Base-by-base conservation (phyloP, 805 yeast genomes). In the Myxozyma vanderwaltii region DNA sequence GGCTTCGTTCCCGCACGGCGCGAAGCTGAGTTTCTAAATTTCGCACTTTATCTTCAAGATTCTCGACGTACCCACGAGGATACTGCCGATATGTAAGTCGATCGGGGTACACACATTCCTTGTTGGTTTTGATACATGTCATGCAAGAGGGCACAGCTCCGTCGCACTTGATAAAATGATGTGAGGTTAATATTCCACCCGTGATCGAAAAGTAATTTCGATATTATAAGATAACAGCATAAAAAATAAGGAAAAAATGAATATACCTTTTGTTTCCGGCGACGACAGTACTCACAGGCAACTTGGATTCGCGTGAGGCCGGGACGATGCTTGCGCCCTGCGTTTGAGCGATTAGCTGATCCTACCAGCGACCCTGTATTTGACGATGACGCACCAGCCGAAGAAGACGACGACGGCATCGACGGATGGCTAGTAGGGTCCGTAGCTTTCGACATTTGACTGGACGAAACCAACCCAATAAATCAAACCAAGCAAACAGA, bases 21-120 rank as follows among this genome's bases (percentile, higher is more conserved):
- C 83, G 82, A 69, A 88, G 88, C 68, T 89, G 95, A 1, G 87
- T 81, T 71, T 90, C 96, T 17, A 91, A 76, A 68, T 86, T 91
- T 53, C 96, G 76, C 10, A 91, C 85, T 51, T 96, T 76, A 68
- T 89, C 95, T 21, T 59, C 63, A 29, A 59, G 51, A 10, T 50
- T 41, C 27, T 55, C 63, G 39, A 59, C 57, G 29, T 59, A 56
- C 1, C 63, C 59, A 23, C 60, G 59, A 10, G 60, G 60, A 41
- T 50, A 54, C 27, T 57, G 54, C 7, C 53, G 47, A 12, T 54
- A 47, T 8, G 59, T 50, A 21, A 59, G 50, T 8, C 63, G 44
- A 35, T 59, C 63, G 17, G 56, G 51, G 23, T 55, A 50, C 17
- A 48, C 36, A 41, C 63, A 55, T 12, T 44, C 56, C 24, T 49